A percentile compares a stretch with the other conserved stretches of the same genome.
Evolutionary conservation across 768 basidiomycete genomes (phyloP).

Genomic region (Russula foetens): DNA sequence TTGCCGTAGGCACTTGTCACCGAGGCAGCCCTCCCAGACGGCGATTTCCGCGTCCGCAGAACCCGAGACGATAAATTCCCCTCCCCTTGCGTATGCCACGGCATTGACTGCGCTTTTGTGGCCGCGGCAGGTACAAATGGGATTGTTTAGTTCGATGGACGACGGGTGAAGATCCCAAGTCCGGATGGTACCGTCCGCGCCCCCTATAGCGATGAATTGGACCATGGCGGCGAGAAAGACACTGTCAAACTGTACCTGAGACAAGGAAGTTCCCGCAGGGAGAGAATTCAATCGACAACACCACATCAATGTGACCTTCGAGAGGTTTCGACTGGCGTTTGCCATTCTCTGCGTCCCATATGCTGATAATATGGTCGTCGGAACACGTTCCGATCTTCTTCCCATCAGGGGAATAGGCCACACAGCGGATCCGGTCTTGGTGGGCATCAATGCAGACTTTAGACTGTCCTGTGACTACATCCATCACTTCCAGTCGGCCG

Average conservation of each 20-base stretch:
- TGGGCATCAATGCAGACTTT: not conserved
- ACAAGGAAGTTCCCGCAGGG: not conserved
- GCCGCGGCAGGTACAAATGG: conserved; percentile 14
- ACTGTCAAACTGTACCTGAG: not conserved
- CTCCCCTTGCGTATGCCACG: not conserved
- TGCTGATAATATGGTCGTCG: conserved; percentile 6
- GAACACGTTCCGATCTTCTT: conserved; percentile 16
- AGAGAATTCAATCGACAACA: conserved; percentile 5
- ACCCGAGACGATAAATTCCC: conserved; percentile 2
- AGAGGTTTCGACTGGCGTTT: not conserved
- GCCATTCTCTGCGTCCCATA: conserved; percentile 15
- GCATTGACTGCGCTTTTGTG: conserved; percentile 15
- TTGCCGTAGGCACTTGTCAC: not conserved
- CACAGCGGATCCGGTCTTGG: conserved; percentile 7
- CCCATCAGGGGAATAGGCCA: conserved; percentile 16
- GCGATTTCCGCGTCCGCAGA: not conserved
- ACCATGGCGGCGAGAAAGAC: not conserved
- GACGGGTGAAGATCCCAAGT: not conserved
- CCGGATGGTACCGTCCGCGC: not conserved
- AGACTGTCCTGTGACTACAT: not conserved
- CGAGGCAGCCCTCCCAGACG: not conserved
- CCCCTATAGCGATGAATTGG: conserved; percentile 1
- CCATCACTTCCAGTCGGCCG: not conserved
- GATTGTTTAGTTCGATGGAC: not conserved
- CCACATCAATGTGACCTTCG: not conserved